These are phyloP conservation scores for Yarrowia alimentaria DNA, from an alignment of 805 yeast species.

Conservation along the genomic window DNA sequence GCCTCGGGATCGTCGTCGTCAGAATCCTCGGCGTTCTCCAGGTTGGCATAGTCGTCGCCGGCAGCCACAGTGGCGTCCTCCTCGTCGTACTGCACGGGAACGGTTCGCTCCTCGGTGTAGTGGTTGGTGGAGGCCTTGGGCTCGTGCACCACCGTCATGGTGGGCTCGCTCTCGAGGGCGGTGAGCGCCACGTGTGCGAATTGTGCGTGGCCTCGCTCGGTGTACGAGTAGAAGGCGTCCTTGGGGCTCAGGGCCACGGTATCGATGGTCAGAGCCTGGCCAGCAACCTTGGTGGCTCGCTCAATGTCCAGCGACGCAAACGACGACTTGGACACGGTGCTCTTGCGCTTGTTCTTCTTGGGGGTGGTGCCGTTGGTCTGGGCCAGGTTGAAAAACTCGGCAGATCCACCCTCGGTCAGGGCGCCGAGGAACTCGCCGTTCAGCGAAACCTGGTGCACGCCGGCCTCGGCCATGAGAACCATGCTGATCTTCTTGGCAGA, in stretches of 20 bases:
- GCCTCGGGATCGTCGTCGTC: conserved; percentile 43
- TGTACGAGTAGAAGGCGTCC: conserved; percentile 10
- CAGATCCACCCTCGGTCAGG: conserved; percentile 69
- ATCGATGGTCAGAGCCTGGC: conserved; percentile 3
- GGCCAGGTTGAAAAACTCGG: conserved; percentile 57
- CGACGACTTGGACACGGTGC: conserved; percentile 16
- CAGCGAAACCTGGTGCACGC: conserved; percentile 47
- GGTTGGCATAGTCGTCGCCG: conserved; percentile 40
- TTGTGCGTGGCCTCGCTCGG: conserved; percentile 30
- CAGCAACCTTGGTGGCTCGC: conserved; percentile 16
- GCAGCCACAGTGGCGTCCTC: conserved; percentile 38
- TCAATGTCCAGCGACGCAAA: background rate
- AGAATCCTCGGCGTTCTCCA: conserved; percentile 38
- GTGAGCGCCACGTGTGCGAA: conserved; percentile 9
- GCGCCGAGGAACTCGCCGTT: conserved; percentile 45
- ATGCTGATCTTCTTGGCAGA: conserved; percentile 46
- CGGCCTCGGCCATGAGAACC: conserved; percentile 69
- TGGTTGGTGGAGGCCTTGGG: conserved; percentile 32
- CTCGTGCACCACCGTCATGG: conserved; percentile 30
- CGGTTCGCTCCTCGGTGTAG: conserved; percentile 23
- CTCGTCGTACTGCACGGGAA: conserved; percentile 38
- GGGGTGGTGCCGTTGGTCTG: conserved; percentile 46
- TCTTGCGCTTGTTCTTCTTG: conserved; percentile 22
- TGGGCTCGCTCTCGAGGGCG: conserved; percentile 14
- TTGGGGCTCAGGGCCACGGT: conserved; percentile 4